Percentiles rank a stretch among this genome's conserved stretches.
These are phyloP conservation scores for Podospora anserina DNA, from an alignment of 495 filamentous ascomycete genomes.

Conservation along the genomic window DNA sequence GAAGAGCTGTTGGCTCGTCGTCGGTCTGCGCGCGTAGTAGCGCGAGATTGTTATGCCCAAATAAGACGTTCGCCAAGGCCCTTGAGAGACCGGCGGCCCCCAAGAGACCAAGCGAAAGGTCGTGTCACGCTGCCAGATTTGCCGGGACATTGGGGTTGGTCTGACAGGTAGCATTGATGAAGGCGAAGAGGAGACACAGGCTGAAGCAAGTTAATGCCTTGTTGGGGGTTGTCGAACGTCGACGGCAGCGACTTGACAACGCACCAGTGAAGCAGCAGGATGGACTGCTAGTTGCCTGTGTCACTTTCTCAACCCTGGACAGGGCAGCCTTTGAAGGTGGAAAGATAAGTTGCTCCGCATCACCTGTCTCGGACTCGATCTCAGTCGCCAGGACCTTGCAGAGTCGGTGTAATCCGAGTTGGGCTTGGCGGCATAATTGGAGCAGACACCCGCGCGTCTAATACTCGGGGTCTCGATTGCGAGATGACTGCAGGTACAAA, in stretches of 20 bases:
- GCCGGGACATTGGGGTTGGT: background rate
- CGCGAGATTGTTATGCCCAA: background rate
- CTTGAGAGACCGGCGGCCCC: background rate
- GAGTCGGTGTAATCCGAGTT: background rate
- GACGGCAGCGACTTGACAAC: too few relatives aligned
- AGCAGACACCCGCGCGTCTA: background rate
- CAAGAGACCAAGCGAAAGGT: background rate
- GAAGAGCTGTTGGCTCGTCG: background rate
- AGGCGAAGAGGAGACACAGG: too few relatives aligned
- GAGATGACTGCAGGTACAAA: background rate
- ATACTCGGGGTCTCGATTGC: background rate
- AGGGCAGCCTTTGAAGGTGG: too few relatives aligned
- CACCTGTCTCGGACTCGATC: background rate
- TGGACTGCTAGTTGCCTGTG: too few relatives aligned
- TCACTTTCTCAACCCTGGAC: too few relatives aligned
- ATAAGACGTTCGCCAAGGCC: background rate
- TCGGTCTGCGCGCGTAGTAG: background rate
- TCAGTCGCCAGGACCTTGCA: background rate
- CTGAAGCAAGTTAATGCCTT: too few relatives aligned
- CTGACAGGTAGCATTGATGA: background rate
- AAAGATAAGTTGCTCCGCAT: too few relatives aligned
- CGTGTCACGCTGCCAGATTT: background rate
- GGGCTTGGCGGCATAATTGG: background rate
- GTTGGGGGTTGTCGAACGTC: too few relatives aligned
- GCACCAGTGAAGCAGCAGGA: too few relatives aligned